Percentiles rank a stretch among this genome's conserved stretches.
phyloP scores from a whole-genome alignment of 768 basidiomycete genomes.

The Neoboletus magnificus region DNA sequence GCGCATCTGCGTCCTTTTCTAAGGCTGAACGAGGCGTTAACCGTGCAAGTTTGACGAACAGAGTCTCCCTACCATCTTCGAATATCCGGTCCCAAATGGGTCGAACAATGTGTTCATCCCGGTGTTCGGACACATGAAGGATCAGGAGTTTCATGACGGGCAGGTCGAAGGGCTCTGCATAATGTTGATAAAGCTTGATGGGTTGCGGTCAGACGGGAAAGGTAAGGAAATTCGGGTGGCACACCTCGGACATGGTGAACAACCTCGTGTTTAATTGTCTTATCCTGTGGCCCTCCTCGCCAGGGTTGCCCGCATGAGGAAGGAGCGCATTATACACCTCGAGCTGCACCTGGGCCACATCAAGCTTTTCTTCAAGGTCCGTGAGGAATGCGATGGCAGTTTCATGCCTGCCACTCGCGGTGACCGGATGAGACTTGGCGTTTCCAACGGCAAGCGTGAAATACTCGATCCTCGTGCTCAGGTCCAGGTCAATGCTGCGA shows the following conservation, averaged over 20 bases:
- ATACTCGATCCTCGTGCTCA: constrained; percentile 83
- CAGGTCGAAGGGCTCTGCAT: constrained; percentile 83
- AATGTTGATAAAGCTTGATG: constrained; percentile 78
- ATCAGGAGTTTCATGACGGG: constrained; percentile 84
- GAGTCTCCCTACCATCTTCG: constrained; percentile 57
- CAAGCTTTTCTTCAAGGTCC: constrained; percentile 91
- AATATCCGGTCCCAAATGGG: constrained; percentile 90
- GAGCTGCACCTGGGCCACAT: constrained; percentile 95
- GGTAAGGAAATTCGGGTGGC: constrained; percentile 16
- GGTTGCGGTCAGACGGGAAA: constrained; percentile 10
- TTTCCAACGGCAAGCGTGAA: constrained; percentile 93
- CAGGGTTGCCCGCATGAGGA: constrained; percentile 58
- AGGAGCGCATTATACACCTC: constrained; percentile 74
- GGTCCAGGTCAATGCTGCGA: constrained; percentile 57
- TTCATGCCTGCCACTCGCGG: constrained; percentile 73
- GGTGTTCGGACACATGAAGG: constrained; percentile 90
- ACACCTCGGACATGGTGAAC: constrained; percentile 82
- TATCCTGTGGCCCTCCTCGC: constrained; percentile 61
- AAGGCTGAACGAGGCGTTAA: constrained; percentile 38
- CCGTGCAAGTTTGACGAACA: not conserved
- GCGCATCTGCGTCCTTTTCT: constrained; percentile 53
- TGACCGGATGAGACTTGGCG: constrained; percentile 90
- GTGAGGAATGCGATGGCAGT: constrained; percentile 95
- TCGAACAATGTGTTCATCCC: constrained; percentile 74
- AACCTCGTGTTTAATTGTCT: constrained; percentile 55